These are phyloP conservation scores for Excoecaria cochinchinensis DNA, from an alignment of 345 rosid species.

Conservation along the genomic window DNA sequence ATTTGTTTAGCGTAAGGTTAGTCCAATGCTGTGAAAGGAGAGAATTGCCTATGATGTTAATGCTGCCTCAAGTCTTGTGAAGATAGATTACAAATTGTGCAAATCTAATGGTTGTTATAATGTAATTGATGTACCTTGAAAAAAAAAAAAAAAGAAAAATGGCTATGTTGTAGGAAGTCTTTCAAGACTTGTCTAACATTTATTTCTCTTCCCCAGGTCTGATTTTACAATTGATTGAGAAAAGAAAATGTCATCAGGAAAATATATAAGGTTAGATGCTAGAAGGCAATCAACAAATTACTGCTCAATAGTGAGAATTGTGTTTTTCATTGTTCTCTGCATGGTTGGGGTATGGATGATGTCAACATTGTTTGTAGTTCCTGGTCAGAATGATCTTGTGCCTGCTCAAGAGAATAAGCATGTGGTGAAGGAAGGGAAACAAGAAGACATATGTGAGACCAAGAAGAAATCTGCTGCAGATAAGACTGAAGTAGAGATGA, in stretches of 20 bases:
- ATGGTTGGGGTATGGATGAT: slow-evolving; percentile 96
- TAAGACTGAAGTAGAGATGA: slow-evolving; percentile 39
- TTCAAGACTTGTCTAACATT: background rate
- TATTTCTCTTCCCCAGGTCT: slow-evolving; percentile 11
- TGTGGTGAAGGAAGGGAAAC: slow-evolving; percentile 43
- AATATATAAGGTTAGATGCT: slow-evolving; percentile 69
- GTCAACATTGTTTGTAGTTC: slow-evolving; percentile 72
- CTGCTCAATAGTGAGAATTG: slow-evolving; percentile 74
- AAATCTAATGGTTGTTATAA: too few relatives aligned
- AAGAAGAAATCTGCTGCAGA: slow-evolving; percentile 40
- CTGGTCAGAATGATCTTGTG: slow-evolving; percentile 59
- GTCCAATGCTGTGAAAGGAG: too few relatives aligned
- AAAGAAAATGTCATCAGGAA: slow-evolving; percentile 61
- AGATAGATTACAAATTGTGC: too few relatives aligned
- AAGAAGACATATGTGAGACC: slow-evolving; percentile 26
- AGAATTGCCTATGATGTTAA: too few relatives aligned
- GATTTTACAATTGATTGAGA: slow-evolving; percentile 1
- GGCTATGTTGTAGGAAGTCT: background rate
- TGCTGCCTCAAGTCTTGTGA: too few relatives aligned
- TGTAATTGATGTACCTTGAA: too few relatives aligned
- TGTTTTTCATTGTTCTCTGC: slow-evolving; percentile 82
- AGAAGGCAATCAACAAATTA: slow-evolving; percentile 61
- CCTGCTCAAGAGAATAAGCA: slow-evolving; percentile 53
- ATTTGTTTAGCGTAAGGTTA: too few relatives aligned
- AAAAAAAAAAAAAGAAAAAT: background rate